Percentiles rank a stretch among this genome's conserved stretches.
Conservation (phyloP, 352 stramenopile genomes). For the Lagenidium sp. region DNA sequence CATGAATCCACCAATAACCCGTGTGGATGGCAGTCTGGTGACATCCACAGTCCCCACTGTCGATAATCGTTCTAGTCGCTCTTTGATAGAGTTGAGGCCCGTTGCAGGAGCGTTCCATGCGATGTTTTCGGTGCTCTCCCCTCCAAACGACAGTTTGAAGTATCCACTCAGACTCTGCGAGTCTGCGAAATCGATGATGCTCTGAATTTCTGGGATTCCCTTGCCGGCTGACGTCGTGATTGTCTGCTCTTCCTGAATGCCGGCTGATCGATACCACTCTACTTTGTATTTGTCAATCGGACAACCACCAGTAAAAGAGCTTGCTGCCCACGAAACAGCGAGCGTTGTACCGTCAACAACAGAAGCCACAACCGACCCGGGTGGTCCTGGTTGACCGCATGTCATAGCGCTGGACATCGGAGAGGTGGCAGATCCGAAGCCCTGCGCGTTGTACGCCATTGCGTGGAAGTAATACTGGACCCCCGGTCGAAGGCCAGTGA, state of each 20-base stretch:
- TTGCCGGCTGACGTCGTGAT: constrained; percentile 66
- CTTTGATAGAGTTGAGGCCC: constrained; percentile 58
- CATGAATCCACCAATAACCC: constrained; percentile 27
- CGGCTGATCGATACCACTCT: constrained; percentile 65
- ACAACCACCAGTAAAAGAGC: constrained; percentile 19
- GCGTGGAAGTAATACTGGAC: constrained; percentile 66
- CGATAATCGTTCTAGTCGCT: constrained; percentile 51
- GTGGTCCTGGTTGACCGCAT: constrained; percentile 38
- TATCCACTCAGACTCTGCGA: constrained; percentile 45
- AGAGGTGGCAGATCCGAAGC: constrained; percentile 48
- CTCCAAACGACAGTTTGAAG: constrained; percentile 55
- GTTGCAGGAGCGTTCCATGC: constrained; percentile 46
- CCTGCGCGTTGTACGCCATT: constrained; percentile 76
- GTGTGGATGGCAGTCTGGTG: constrained; percentile 24
- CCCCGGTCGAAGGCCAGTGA: constrained; percentile 41
- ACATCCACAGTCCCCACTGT: constrained; percentile 60
- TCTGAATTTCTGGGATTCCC: constrained; percentile 59
- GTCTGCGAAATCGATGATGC: constrained; percentile 43
- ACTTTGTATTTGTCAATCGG: constrained; percentile 59
- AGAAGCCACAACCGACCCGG: constrained; percentile 28
- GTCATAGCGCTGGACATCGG: constrained; percentile 42
- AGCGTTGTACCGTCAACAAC: constrained; percentile 52
- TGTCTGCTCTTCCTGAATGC: constrained; percentile 48
- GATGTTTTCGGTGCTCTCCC: constrained; percentile 58
- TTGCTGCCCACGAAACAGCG: constrained; percentile 35